Evolutionary conservation across 495 filamentous ascomycete species (phyloP).

Genomic region (Platismatia glauca): DNA sequence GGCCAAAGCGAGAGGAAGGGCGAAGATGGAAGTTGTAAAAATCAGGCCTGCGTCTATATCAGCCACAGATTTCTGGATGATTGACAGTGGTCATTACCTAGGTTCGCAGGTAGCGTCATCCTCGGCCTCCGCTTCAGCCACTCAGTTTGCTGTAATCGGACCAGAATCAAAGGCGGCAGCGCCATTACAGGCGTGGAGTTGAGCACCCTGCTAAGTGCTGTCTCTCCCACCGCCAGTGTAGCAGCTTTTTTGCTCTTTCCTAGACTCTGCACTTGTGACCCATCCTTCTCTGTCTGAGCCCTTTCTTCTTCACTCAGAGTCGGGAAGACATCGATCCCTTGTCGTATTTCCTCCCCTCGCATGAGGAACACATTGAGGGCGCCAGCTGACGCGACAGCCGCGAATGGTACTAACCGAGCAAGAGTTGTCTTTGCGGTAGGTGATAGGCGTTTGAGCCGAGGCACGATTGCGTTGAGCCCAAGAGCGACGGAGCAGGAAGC

Average conservation of each 20-base stretch:
- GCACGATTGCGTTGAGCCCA: constrained; percentile 83
- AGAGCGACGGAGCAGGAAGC: constrained; percentile 89
- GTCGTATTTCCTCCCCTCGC: constrained; percentile 89
- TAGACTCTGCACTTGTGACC: constrained; percentile 53
- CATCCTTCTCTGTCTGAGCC: constrained; percentile 46
- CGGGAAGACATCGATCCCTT: constrained; percentile 91
- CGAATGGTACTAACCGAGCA: constrained; percentile 82
- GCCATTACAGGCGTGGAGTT: constrained; percentile 98
- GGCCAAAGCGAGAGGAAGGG: constrained; percentile 75
- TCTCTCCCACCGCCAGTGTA: constrained; percentile 80
- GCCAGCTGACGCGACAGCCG: constrained; percentile 81
- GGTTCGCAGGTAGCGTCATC: constrained; percentile 66
- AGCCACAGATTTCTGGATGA: neutral
- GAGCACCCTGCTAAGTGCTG: constrained; percentile 76
- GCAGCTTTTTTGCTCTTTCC: constrained; percentile 86
- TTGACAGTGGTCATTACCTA: constrained; percentile 38
- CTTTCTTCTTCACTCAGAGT: constrained; percentile 51
- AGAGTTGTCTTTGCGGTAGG: constrained; percentile 67
- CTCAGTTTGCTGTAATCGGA: constrained; percentile 65
- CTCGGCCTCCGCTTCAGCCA: constrained; percentile 68
- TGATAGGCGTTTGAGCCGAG: constrained; percentile 66
- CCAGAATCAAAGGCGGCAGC: constrained; percentile 72
- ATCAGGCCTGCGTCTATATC: constrained; percentile 48
- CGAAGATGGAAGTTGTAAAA: constrained; percentile 69
- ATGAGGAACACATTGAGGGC: constrained; percentile 95